Conservation (phyloP, 176 grass and related monocot genomes). For the Tuctoria greenei region DNA sequence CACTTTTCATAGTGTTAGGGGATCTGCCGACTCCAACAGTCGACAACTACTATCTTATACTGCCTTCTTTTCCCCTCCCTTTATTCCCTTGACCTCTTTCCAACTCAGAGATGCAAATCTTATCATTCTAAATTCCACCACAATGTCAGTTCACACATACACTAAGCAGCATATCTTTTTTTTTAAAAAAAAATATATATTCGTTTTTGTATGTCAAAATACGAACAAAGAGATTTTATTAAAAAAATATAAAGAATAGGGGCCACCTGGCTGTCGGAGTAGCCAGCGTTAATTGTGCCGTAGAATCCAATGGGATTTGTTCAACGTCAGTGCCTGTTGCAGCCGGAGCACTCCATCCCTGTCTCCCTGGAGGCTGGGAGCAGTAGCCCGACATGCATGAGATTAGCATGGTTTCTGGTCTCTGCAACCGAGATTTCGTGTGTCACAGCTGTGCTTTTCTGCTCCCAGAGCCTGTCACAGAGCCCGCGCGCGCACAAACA, state of each 20-base stretch:
- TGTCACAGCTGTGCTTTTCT: conserved; percentile 14
- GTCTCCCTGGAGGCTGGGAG: conserved; percentile 13
- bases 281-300: background rate
- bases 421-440: conserved; percentile 23
- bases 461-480: conserved; percentile 16
- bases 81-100: conserved; percentile 34
- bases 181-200: background rate
- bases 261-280: background rate
- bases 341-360: background rate
- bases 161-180: background rate
- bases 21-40: too few relatives aligned
- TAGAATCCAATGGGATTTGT: background rate
- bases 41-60: conserved; percentile 12
- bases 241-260: background rate
- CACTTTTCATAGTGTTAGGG: too few relatives aligned
- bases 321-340: conserved; percentile 8
- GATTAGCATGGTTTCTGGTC: conserved; percentile 36
- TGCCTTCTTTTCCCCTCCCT: background rate
- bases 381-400: conserved; percentile 43
- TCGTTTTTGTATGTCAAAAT: background rate
- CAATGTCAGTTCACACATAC: conserved; percentile 1
- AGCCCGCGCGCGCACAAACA: background rate
- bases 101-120: conserved; percentile 58
- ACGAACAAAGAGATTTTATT: background rate
- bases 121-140: conserved; percentile 43